Conservation (phyloP, 75 land plant species). For the Sequoiadendron giganteum region DNA sequence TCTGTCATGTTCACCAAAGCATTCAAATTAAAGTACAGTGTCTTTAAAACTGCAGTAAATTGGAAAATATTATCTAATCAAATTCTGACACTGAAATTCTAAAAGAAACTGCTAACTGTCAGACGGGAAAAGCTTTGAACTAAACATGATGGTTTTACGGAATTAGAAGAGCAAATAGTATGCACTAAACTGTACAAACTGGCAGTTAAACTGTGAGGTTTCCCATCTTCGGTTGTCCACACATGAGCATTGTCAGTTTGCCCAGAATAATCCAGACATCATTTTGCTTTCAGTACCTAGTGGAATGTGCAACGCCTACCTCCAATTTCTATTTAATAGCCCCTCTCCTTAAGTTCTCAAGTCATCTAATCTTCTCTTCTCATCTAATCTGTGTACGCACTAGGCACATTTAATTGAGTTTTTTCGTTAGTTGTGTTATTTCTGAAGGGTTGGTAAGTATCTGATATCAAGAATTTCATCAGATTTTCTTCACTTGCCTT, state of each 20-base stretch:
- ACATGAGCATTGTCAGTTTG: not conserved
- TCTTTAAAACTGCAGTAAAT: not conserved
- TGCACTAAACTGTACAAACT: not conserved
- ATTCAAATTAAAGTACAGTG: not conserved
- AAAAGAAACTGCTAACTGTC: not conserved
- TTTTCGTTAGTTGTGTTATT: not conserved
- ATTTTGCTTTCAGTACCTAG: not conserved
- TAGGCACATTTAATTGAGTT: not conserved
- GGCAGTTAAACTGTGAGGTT: not conserved
- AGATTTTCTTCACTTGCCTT: not conserved
- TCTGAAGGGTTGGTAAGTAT: not conserved
- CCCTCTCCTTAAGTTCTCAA: not conserved
- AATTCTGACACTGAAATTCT: not conserved
- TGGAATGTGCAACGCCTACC: not conserved
- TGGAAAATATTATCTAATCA: not conserved
- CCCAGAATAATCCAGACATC: not conserved
- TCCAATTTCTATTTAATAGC: slow-evolving; percentile 9
- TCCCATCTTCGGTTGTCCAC: not conserved
- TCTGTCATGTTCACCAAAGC: not conserved
- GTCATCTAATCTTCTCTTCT: not conserved
- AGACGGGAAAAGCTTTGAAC: not conserved
- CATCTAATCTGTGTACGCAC: not conserved
- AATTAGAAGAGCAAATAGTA: not conserved
- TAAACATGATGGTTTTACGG: not conserved
- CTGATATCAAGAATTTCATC: not conserved